A percentile compares a stretch with the other conserved stretches of the same genome.
Evolutionary conservation across 2,329 filamentous ascomycete species (phyloP).

Genomic region (Thielaviopsis musarum): DNA sequence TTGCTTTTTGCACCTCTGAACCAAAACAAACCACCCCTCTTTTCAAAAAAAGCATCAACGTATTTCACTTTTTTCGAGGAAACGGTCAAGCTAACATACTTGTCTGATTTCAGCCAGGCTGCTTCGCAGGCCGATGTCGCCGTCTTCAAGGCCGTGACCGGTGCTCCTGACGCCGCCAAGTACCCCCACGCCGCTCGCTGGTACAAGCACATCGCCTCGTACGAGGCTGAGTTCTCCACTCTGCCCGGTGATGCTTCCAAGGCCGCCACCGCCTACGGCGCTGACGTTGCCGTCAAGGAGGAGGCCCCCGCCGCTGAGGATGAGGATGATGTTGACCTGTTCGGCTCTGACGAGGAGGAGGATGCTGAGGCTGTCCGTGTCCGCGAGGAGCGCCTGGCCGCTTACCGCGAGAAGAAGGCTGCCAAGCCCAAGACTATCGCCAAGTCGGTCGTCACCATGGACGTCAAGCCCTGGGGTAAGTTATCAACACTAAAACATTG

Average conservation of each 20-base stretch:
- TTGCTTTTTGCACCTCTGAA: slow-evolving; percentile 63
- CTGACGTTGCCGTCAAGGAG: slow-evolving; percentile 70
- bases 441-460: slow-evolving; percentile 90
- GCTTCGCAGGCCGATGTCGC: slow-evolving; percentile 93
- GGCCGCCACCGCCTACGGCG: slow-evolving; percentile 79
- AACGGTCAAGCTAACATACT: slow-evolving; percentile 8
- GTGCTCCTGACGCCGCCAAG: slow-evolving; percentile 62
- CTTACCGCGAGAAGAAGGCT: slow-evolving; percentile 96
- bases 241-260: slow-evolving; percentile 84
- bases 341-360: slow-evolving; percentile 87
- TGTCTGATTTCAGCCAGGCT: slow-evolving; percentile 25
- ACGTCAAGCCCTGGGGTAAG: slow-evolving; percentile 98
- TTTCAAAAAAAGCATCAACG: not conserved
- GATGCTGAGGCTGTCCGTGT: slow-evolving; percentile 70
- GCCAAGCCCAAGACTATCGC: slow-evolving; percentile 79
- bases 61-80: not conserved
- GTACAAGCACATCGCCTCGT: slow-evolving; percentile 97
- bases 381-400: slow-evolving; percentile 77
- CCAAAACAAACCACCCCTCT: slow-evolving; percentile 7
- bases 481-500: slow-evolving; percentile 14
- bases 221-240: slow-evolving; percentile 79
- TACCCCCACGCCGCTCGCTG: slow-evolving; percentile 90
- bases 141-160: slow-evolving; percentile 76
- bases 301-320: slow-evolving; percentile 54
- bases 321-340: slow-evolving; percentile 68